Evolutionary conservation across 805 yeast genomes (phyloP).

Genomic region (Wickerhamomyces queroliae): DNA sequence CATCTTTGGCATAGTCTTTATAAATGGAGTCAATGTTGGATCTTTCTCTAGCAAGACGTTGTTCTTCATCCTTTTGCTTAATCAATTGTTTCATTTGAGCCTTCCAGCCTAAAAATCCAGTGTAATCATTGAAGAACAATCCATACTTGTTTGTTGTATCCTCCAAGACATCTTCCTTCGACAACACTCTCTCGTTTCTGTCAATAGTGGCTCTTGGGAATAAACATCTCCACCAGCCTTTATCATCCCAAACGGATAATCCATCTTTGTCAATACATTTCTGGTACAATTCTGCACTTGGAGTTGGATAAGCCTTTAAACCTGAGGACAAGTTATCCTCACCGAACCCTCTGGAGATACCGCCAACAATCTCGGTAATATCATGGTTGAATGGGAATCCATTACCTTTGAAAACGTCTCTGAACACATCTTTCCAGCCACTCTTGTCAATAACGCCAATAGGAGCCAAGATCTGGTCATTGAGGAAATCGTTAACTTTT

Average conservation of each 20-base stretch:
- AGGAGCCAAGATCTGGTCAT: neutral
- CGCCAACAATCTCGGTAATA: conserved; percentile 5
- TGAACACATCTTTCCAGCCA: neutral
- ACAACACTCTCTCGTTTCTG: conserved; percentile 27
- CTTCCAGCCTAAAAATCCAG: conserved; percentile 64
- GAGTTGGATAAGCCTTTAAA: conserved; percentile 48
- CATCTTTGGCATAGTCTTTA: conserved; percentile 22
- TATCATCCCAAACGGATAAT: conserved; percentile 71
- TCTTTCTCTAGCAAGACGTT: conserved; percentile 8
- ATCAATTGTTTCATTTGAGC: conserved; percentile 43
- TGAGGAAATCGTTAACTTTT: conserved; percentile 1
- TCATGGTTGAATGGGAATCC: neutral
- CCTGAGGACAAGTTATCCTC: conserved; percentile 26
- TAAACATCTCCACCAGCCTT: conserved; percentile 88
- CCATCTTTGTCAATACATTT: conserved; percentile 66
- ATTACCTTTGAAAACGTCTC: conserved; percentile 1
- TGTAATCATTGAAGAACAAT: conserved; percentile 56
- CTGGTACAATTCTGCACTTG: conserved; percentile 51
- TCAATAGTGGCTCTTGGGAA: conserved; percentile 51
- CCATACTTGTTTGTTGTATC: conserved; percentile 43
- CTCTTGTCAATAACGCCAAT: neutral
- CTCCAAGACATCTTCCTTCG: conserved; percentile 55
- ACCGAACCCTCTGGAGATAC: conserved; percentile 5
- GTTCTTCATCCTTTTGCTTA: conserved; percentile 28
- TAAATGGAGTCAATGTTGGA: conserved; percentile 11